These are phyloP conservation scores for Trypanosoma caninum DNA, from an alignment of 208 protist genomes.

Conservation along the genomic window DNA sequence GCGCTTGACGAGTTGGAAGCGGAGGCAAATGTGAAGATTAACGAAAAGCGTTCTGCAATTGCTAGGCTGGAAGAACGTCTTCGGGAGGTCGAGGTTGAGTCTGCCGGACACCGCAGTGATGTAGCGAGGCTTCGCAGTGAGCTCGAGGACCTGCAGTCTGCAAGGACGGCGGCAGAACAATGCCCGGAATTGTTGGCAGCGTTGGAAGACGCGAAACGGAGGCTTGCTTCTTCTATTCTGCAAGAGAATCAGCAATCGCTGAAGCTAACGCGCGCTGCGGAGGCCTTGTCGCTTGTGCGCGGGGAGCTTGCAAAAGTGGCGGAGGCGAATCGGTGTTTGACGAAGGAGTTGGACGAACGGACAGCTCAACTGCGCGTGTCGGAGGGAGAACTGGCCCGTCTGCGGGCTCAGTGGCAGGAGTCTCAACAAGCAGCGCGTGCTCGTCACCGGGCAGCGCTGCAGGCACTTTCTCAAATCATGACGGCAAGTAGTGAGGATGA, in stretches of 20 bases:
- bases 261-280: constrained; percentile 20
- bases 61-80: constrained; percentile 46
- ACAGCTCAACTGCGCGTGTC: constrained; percentile 4
- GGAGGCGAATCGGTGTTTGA: constrained; percentile 15
- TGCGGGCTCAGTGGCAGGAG: constrained; percentile 30
- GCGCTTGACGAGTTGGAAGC: constrained; percentile 53
- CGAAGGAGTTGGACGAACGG: constrained; percentile 21
- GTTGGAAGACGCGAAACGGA: constrained; percentile 19
- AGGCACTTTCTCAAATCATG: constrained; percentile 56
- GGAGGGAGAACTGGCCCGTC: constrained; percentile 19
- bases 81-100: constrained; percentile 24
- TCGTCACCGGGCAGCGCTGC: constrained; percentile 48
- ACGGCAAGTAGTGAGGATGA: not conserved
- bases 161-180: not conserved
- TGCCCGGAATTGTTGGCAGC: constrained; percentile 33
- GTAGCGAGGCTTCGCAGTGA: constrained; percentile 1
- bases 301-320: constrained; percentile 16
- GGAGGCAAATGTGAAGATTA: constrained; percentile 70
- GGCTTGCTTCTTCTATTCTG: constrained; percentile 12
- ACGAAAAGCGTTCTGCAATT: constrained; percentile 63
- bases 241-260: constrained; percentile 20
- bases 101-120: constrained; percentile 8
- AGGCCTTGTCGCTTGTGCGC: constrained; percentile 19
- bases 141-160: constrained; percentile 12
- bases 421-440: constrained; percentile 33